These are phyloP conservation scores for Bryoglossum gracile DNA, from an alignment of 495 filamentous ascomycete genomes.

Conservation along the genomic window DNA sequence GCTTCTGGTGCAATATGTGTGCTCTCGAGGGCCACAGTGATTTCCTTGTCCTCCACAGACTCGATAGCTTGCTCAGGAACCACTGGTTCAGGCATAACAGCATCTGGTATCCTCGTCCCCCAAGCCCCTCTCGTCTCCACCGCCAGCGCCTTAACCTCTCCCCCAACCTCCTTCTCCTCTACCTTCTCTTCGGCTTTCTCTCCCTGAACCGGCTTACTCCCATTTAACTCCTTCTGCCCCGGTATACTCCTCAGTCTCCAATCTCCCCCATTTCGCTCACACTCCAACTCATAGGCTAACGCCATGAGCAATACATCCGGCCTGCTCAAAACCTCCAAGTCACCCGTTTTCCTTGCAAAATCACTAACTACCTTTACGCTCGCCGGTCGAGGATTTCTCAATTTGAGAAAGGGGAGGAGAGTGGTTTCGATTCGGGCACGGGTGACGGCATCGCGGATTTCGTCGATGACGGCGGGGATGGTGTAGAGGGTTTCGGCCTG, in stretches of 20 bases:
- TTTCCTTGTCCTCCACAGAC: neutral
- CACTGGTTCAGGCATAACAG: neutral
- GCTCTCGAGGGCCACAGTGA: conserved; percentile 5
- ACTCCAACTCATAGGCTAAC: conserved; percentile 84
- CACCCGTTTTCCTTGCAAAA: conserved; percentile 85
- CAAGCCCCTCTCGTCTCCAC: conserved; percentile 28
- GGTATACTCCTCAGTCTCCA: conserved; percentile 73
- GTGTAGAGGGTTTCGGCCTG: conserved; percentile 75
- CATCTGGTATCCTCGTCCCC: conserved; percentile 26
- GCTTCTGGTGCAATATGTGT: conserved; percentile 6
- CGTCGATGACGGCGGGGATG: conserved; percentile 75
- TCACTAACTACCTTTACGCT: conserved; percentile 74
- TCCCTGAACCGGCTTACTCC: conserved; percentile 47
- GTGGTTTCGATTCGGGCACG: conserved; percentile 72
- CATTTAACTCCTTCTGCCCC: conserved; percentile 69
- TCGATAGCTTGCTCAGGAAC: no score
- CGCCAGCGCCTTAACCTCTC: conserved; percentile 2
- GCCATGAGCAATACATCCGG: conserved; percentile 86
- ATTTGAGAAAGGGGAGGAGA: conserved; percentile 73
- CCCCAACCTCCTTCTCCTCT: no score
- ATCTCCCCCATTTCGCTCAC: conserved; percentile 74
- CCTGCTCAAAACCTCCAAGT: conserved; percentile 75
- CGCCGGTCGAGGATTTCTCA: conserved; percentile 62
- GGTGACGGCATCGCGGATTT: conserved; percentile 83
- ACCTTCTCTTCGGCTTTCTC: conserved; percentile 23